These are phyloP conservation scores for Boletus reticuloceps DNA, from an alignment of 768 basidiomycete genomes.

Conservation along the genomic window DNA sequence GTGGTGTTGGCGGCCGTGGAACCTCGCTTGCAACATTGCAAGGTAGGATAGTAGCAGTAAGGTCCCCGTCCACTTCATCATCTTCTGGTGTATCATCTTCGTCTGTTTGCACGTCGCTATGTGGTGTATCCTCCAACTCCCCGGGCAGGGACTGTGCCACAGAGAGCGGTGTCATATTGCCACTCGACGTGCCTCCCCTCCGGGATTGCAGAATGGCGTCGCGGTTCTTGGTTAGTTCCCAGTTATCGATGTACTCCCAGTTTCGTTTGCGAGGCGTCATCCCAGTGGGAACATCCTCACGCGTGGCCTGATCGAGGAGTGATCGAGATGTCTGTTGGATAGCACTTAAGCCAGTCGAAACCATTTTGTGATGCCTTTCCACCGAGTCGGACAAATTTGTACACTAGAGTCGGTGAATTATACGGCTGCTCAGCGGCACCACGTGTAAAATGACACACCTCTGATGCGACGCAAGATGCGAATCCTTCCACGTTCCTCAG, in stretches of 20 bases:
- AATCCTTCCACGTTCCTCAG: conserved; percentile 47
- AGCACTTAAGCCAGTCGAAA: conserved; percentile 43
- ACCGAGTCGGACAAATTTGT: conserved; percentile 39
- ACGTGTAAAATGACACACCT: conserved; percentile 39
- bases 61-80: conserved; percentile 14
- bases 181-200: conserved; percentile 36
- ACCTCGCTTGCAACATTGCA: neutral
- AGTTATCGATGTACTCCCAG: conserved; percentile 68
- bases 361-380: conserved; percentile 43
- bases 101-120: conserved; percentile 17
- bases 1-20: conserved; percentile 20
- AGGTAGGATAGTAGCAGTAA: conserved; percentile 19
- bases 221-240: conserved; percentile 67
- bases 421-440: neutral
- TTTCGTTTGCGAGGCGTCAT: conserved; percentile 72
- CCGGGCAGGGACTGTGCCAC: conserved; percentile 37
- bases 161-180: conserved; percentile 38
- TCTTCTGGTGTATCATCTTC: conserved; percentile 22
- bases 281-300: conserved; percentile 66
- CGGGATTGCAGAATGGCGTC: conserved; percentile 56
- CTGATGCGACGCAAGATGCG: conserved; percentile 42
- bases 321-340: conserved; percentile 50
- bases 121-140: conserved; percentile 16
- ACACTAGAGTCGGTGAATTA: conserved; percentile 33
- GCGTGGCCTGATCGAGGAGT: conserved; percentile 56